Percentiles rank a stretch among this genome's conserved stretches.
Evolutionary conservation across 768 basidiomycete genomes (phyloP).

Genomic region (Kwoniella pini): DNA sequence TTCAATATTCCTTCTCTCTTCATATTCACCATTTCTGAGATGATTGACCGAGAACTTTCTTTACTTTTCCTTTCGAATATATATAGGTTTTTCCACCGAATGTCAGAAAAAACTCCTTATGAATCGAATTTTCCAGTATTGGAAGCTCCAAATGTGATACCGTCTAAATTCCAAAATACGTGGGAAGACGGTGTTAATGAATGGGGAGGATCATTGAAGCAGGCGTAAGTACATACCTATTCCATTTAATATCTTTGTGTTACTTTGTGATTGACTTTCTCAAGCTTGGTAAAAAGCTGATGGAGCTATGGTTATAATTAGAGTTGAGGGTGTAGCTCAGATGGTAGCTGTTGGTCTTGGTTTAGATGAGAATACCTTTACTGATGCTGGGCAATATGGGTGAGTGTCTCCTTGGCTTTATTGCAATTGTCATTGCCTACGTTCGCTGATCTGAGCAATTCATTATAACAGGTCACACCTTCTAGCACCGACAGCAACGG

Average conservation of each 20-base stretch:
- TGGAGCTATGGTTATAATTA: no score
- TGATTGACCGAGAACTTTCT: no score
- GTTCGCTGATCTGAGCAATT: no score
- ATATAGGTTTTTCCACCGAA: constrained; percentile 57
- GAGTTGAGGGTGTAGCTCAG: constrained; percentile 80
- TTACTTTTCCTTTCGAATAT: no score
- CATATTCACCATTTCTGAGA: no score
- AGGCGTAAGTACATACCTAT: constrained; percentile 63
- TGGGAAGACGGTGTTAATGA: constrained; percentile 77
- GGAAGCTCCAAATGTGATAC: constrained; percentile 80
- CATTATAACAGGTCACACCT: constrained; percentile 68
- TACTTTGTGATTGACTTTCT: no score
- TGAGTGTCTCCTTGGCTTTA: constrained; percentile 52
- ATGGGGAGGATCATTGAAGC: constrained; percentile 87
- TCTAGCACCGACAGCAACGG: constrained; percentile 90
- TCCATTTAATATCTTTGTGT: no score
- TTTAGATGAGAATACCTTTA: constrained; percentile 68
- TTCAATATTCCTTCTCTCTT: no score
- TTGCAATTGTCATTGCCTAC: no score
- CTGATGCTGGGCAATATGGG: constrained; percentile 82
- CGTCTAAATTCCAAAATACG: constrained; percentile 63
- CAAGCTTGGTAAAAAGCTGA: no score
- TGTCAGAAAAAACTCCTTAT: constrained; percentile 64
- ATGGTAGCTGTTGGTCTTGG: constrained; percentile 86
- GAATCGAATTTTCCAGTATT: constrained; percentile 73